These are phyloP conservation scores for Heterobasidion parviporum DNA, from an alignment of 1,284 basidiomycete genomes.

Conservation along the genomic window DNA sequence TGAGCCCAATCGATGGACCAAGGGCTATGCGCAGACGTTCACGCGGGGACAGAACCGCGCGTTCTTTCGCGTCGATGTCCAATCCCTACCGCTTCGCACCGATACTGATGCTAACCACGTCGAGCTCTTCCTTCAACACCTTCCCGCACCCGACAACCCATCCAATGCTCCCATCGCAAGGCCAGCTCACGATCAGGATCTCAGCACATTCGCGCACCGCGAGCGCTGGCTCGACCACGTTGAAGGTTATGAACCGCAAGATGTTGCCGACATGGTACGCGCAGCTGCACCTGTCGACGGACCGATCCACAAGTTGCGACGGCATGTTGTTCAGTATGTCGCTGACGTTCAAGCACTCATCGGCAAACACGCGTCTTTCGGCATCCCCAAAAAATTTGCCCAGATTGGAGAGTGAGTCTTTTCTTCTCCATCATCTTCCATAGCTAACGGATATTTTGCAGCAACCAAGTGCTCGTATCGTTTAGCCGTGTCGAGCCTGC, in stretches of 20 bases:
- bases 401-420: not conserved
- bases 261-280: not conserved
- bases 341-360: not conserved
- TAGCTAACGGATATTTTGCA: not conserved
- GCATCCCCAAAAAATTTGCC: not conserved
- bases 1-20: not conserved
- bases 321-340: not conserved
- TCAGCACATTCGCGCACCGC: not conserved
- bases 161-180: not conserved
- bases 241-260: not conserved
- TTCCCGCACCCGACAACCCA: not conserved
- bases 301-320: not conserved
- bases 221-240: not conserved
- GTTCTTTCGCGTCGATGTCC: not conserved
- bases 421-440: not conserved
- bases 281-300: not conserved
- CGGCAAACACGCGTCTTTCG: not conserved
- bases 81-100: not conserved
- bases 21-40: not conserved
- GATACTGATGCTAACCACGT: not conserved
- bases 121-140: not conserved
- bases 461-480: not conserved
- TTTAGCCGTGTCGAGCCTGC: not conserved
- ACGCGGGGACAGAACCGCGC: not conserved
- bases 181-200: not conserved